phyloP scores from a whole-genome alignment of 2,329 filamentous ascomycete species.

The Neonectria neomacrospora region DNA sequence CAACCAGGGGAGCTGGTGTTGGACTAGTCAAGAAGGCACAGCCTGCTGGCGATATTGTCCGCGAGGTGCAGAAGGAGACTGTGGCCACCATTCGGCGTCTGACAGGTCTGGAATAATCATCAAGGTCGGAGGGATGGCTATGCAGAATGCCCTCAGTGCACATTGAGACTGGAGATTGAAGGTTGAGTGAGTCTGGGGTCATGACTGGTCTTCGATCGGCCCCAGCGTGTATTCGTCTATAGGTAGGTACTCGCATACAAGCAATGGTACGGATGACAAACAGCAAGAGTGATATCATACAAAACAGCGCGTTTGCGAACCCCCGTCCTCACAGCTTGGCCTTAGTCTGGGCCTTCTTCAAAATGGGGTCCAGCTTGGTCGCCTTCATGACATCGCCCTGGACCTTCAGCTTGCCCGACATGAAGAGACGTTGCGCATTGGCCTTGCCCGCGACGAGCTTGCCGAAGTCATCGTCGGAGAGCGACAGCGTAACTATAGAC shows the following conservation, averaged over 20 bases:
- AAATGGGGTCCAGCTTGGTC: constrained; percentile 92
- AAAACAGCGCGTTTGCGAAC: constrained; percentile 17
- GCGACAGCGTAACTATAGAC: constrained; percentile 79
- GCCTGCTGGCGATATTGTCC: constrained; percentile 57
- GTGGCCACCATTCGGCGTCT: constrained; percentile 49
- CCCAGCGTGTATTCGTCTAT: constrained; percentile 34
- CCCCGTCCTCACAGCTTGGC: constrained; percentile 75
- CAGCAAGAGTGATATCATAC: constrained; percentile 40
- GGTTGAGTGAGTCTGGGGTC: not conserved
- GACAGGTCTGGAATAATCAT: constrained; percentile 28
- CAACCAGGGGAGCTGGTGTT: constrained; percentile 54
- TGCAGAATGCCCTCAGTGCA: too few relatives aligned
- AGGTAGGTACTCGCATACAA: constrained; percentile 35
- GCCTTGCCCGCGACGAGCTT: constrained; percentile 87
- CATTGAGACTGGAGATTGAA: not conserved
- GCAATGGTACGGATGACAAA: constrained; percentile 12
- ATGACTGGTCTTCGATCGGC: constrained; percentile 23
- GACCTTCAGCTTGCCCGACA: constrained; percentile 98
- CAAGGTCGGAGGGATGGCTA: not conserved
- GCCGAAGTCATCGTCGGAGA: constrained; percentile 88
- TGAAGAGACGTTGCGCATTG: constrained; percentile 95
- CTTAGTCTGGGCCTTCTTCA: constrained; percentile 87
- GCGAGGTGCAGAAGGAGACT: constrained; percentile 53
- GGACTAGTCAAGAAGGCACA: constrained; percentile 56
- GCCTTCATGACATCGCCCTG: constrained; percentile 99